Base-by-base conservation (phyloP, 2,329 filamentous ascomycete species). In the Claviceps pusilla region DNA sequence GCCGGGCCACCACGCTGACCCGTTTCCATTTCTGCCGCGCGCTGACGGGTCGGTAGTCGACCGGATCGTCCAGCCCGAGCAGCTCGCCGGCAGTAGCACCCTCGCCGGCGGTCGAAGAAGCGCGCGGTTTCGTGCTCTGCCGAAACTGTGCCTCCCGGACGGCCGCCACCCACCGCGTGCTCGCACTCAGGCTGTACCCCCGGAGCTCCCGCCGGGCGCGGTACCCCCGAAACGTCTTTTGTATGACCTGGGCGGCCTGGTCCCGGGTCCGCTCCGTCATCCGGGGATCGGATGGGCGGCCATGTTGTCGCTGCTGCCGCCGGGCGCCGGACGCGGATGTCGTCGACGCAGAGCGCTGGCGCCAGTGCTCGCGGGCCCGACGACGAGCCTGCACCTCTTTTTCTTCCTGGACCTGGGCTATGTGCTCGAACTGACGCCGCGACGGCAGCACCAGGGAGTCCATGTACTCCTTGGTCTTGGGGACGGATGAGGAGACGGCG, bases 141-240 rank as follows among this genome's bases (percentile, higher is more conserved):
- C 74, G 72, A 68, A 77, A 80, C 59, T 74, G 75, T 7, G 73
- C 73, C 57, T 82, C 82, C 28, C 74, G 70, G 10, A 82, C 70
- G 54, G 86, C 84, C 62, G 87, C 80, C 11, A 80, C 71, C 85
- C 86, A 90, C 61, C 86, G 73, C 35, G 82, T 82, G 35, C 75
- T 79, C n/a, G 86, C 77, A 65, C 86, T 78, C 39, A 94, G 66
- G 1, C 78, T 78, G 59, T 84, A 73, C 0, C 88, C 88, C 45
- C 78, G 68, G 61, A 93, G 73, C 65, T 88, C 83, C 50, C 88
- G 73, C 47, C 88, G 77, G 50, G 80, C 76, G 53, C 86, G 77
- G 66, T 94, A 87, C 6, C 88, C 87, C 39, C 89, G 77, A 65
- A 89, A 94, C 31, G 83, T 85, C 59, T 83, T 80, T 71, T 88